Evolutionary conservation across 2,329 filamentous ascomycete species (phyloP), one percentile per base, ranked within the genome.

Genomic region (Stromatinia cepivora): DNA sequence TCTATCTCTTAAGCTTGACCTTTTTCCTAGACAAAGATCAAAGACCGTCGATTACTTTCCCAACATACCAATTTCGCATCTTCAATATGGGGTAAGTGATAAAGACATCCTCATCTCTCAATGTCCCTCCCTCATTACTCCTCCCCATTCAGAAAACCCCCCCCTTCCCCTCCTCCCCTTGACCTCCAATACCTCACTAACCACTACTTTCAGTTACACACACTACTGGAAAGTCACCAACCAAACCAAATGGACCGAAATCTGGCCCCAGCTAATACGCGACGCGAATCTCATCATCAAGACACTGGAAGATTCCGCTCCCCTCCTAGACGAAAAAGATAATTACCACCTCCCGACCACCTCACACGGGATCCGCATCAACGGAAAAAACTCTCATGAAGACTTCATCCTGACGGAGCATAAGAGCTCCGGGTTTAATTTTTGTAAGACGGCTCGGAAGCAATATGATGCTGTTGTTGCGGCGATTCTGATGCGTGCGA

Each of bases 261-360:
- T 61, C 22, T 61, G 57, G 57, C 39, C 39, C 3, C 57, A 61
- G 28, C n/a, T 31, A 28, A 61, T 61, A 8, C 20, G 15, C 13
- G 57, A 61, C 39, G n/a, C 57, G 0, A 61, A 61, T 1, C 39
- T 46, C 15, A 61, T 61, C 36, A 61, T 61, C 39, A 36, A 61
- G 0, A 25, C 22, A 0, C 34, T 39, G 5, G 11, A 57, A 25
- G 8, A 39, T 22, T 15, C 10, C 3, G 54, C 54, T 1, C 22
- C 54, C n/a, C 34, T 57, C 11, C 31, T 57, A 3, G 34, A 25
- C 54, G 54, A 57, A 17, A 39, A 6, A 39, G 54, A 57, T 17
- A 6, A 25, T 7, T 57, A 57, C 3, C 11, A 57, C 0, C 54
- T 57, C 22, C 54, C 54, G 10, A 39, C 54, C 6, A 9, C n/a